phyloP scores from a whole-genome alignment of 2,329 filamentous ascomycete species.

The Fusarium anthophilum region DNA sequence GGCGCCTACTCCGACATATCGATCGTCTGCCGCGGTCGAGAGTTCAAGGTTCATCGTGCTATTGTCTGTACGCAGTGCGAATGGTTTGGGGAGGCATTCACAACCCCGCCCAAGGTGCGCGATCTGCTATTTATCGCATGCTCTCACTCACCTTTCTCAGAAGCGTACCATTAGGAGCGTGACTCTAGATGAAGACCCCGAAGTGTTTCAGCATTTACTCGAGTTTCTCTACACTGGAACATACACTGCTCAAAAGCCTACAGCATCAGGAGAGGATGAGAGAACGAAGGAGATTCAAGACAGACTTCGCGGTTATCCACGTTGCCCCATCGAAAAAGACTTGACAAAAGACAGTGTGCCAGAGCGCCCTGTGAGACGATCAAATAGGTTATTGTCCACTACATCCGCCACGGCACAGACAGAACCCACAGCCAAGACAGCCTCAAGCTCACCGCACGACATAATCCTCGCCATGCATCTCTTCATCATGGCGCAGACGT shows the following conservation, averaged over 20 bases:
- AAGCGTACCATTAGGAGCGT: slow-evolving; percentile 12
- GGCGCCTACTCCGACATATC: slow-evolving; percentile 47
- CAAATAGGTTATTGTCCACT: slow-evolving; percentile 8
- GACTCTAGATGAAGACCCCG: slow-evolving; percentile 45
- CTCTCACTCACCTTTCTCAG: background rate
- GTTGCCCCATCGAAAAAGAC: background rate
- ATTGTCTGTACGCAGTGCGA: slow-evolving; percentile 49
- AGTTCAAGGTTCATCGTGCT: slow-evolving; percentile 47
- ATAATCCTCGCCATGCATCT: slow-evolving; percentile 38
- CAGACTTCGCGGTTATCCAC: background rate
- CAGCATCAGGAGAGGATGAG: background rate
- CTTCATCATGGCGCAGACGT: slow-evolving; percentile 51
- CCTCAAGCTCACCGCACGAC: background rate
- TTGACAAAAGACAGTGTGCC: background rate
- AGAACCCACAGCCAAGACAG: background rate
- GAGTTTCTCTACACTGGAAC: slow-evolving; percentile 47
- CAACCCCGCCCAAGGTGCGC: slow-evolving; percentile 40
- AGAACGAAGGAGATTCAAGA: slow-evolving; percentile 11
- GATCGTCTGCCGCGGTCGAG: slow-evolving; percentile 42
- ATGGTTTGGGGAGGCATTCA: slow-evolving; percentile 45
- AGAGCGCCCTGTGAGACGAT: slow-evolving; percentile 1
- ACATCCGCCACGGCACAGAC: background rate
- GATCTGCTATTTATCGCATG: rapidly evolving
- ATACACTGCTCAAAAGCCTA: slow-evolving; percentile 13
- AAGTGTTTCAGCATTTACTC: slow-evolving; percentile 41